phyloP scores from a whole-genome alignment of 148 eudicot species.

The Heliamphora exappendiculata region DNA sequence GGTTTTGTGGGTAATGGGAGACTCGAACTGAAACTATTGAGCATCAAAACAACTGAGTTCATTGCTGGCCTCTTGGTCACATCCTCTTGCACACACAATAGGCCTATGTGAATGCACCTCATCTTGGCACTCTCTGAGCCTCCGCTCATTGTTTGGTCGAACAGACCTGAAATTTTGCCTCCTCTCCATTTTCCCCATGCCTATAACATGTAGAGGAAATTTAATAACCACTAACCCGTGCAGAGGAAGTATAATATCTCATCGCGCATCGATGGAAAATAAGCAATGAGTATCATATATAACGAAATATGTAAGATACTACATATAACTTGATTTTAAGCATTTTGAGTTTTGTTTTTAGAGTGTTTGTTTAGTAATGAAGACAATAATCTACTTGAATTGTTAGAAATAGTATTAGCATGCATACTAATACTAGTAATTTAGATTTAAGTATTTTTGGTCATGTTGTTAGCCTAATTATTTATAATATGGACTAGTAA shows the following conservation, averaged over 20 bases:
- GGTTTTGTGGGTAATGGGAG: constrained; percentile 28
- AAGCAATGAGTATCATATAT: no score
- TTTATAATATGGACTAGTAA: background rate
- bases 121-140: background rate
- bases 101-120: constrained; percentile 20
- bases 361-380: no score
- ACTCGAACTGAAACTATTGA: constrained; percentile 13
- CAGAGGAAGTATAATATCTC: no score
- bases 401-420: no score
- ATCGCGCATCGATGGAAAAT: no score
- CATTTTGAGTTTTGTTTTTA: no score
- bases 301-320: no score
- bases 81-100: constrained; percentile 34
- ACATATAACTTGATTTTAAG: no score
- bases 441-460: no score
- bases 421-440: no score
- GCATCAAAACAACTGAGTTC: constrained; percentile 29
- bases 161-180: background rate
- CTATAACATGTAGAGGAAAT: background rate
- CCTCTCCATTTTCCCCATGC: constrained; percentile 14
- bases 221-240: background rate
- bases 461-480: no score
- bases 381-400: no score
- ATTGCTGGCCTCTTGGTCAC: constrained; percentile 28
- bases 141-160: background rate